Conservation (phyloP, 2,329 filamentous ascomycete species). For the Penicillium concentricum region DNA sequence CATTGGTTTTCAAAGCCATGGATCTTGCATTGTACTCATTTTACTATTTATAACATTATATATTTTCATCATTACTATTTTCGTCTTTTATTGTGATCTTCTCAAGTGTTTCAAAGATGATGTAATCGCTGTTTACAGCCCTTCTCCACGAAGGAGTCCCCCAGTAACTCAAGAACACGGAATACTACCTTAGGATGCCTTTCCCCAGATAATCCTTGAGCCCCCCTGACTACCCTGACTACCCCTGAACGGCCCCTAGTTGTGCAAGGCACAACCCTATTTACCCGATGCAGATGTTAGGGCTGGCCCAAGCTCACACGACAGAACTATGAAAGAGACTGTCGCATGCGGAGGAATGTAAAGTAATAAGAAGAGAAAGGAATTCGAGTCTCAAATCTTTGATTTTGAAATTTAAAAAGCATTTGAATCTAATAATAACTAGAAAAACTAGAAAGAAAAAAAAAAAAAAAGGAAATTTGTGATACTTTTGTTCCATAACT, state of each 20-base stretch:
- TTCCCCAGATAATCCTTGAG: slow-evolving; percentile 6
- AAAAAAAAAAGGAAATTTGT: neutral
- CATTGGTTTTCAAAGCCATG: neutral
- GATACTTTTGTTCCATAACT: slow-evolving; percentile 9
- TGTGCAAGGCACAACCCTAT: slow-evolving; percentile 19
- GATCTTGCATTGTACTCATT: neutral
- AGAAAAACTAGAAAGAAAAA: neutral
- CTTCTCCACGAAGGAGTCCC: neutral
- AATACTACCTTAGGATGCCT: neutral
- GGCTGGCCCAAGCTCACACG: slow-evolving; percentile 22
- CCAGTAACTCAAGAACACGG: neutral
- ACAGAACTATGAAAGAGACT: slow-evolving; percentile 15
- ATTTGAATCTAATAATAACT: neutral
- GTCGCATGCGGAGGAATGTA: slow-evolving; percentile 5
- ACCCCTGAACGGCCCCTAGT: slow-evolving; percentile 9
- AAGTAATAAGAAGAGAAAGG: neutral
- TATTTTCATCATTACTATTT: neutral
- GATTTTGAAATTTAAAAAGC: neutral
- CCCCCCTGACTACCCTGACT: neutral
- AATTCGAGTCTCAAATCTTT: neutral
- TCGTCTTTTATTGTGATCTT: neutral
- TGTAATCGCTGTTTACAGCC: slow-evolving; percentile 12
- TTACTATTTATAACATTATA: neutral
- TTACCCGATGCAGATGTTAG: slow-evolving; percentile 24
- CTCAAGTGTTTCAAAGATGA: neutral